Conservation (phyloP, 2,329 filamentous ascomycete genomes). For the Arachnomyces sp. region DNA sequence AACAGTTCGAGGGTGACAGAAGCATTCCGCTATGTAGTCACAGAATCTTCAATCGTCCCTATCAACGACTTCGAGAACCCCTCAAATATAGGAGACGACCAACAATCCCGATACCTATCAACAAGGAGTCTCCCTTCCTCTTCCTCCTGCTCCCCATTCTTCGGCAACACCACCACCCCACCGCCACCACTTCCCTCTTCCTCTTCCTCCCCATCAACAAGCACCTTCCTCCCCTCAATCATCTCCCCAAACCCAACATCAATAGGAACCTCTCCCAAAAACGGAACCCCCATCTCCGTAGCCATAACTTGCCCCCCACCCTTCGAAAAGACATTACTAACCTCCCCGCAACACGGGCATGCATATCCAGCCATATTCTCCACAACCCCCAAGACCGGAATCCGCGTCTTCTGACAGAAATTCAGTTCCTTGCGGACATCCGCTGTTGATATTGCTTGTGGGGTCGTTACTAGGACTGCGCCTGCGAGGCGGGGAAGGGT, state of each 20-base stretch:
- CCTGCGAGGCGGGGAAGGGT: constrained; percentile 62
- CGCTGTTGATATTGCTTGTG: constrained; percentile 84
- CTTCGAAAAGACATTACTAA: constrained; percentile 87
- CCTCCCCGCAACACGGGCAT: constrained; percentile 62
- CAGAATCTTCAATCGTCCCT: constrained; percentile 15
- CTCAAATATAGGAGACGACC: constrained; percentile 37
- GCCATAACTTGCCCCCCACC: constrained; percentile 89
- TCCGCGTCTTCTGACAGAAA: constrained; percentile 77
- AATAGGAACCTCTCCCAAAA: constrained; percentile 81
- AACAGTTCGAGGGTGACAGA: too few species aligned
- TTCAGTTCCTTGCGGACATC: constrained; percentile 94
- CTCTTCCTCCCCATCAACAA: constrained; percentile 15
- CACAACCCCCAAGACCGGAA: constrained; percentile 76
- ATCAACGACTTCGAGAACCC: constrained; percentile 32
- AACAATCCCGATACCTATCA: constrained; percentile 37
- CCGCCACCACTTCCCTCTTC: constrained; percentile 3
- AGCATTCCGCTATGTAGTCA: background rate
- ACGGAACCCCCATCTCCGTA: constrained; percentile 71
- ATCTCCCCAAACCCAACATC: constrained; percentile 86
- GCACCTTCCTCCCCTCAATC: constrained; percentile 55
- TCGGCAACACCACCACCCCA: constrained; percentile 1
- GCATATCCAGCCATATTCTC: constrained; percentile 74
- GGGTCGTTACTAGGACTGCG: constrained; percentile 91
- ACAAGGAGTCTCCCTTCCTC: constrained; percentile 25
- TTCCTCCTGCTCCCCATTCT: constrained; percentile 7